A percentile compares a stretch with the other conserved stretches of the same genome.
phyloP scores from a whole-genome alignment of 257 asterid species.

The Solanum chilense region DNA sequence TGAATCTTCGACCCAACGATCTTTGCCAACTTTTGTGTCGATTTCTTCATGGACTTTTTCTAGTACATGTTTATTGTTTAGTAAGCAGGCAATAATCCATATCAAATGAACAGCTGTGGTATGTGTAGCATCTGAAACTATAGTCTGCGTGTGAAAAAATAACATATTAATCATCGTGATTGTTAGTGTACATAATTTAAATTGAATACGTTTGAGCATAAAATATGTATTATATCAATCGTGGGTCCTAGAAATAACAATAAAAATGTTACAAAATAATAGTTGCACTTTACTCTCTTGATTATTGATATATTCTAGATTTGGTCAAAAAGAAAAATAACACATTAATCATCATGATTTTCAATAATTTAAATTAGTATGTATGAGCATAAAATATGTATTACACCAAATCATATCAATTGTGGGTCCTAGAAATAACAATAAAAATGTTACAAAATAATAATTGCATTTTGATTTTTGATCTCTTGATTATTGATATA shows the following conservation, averaged over 20 bases:
- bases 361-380: too few relatives aligned
- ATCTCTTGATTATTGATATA: not conserved
- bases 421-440: not conserved
- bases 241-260: not conserved
- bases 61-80: constrained; percentile 20
- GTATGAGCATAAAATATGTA: too few relatives aligned
- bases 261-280: not conserved
- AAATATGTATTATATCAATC: not conserved
- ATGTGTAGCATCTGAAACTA: constrained; percentile 27
- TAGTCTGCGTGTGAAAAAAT: not conserved
- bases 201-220: not conserved
- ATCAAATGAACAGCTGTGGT: constrained; percentile 18
- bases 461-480: not conserved
- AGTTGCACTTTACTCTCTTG: not conserved
- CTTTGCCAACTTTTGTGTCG: constrained; percentile 24
- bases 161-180: not conserved
- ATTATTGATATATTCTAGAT: not conserved
- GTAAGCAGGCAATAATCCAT: constrained; percentile 27
- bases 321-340: not conserved
- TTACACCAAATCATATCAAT: not conserved
- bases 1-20: constrained; percentile 17
- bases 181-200: not conserved
- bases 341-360: too few relatives aligned
- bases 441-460: not conserved
- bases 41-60: constrained; percentile 28